Evolutionary conservation across 225 moss, liverwort and hornwort species (phyloP).

Genomic region (Lunularia cruciata): DNA sequence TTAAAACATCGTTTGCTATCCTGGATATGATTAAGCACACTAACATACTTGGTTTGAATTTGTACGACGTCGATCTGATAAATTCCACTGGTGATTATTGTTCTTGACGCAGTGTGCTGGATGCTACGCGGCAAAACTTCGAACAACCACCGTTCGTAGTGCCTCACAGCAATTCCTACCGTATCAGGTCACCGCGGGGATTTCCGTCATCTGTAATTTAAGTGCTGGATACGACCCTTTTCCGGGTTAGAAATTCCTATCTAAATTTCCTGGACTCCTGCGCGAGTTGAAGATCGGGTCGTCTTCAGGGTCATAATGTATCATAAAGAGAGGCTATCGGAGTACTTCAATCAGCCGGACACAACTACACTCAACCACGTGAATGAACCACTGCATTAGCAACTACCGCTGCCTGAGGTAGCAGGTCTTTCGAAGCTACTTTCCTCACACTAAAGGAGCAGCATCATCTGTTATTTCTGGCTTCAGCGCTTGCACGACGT

Average conservation of each 20-base stretch:
- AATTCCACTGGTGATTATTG: background rate
- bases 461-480: background rate
- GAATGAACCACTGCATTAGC: background rate
- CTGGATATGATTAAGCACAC: too few relatives aligned
- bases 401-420: background rate
- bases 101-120: conserved; percentile 1
- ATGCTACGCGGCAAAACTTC: conserved; percentile 1
- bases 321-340: background rate
- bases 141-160: conserved; percentile 25
- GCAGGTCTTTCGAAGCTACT: background rate
- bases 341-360: conserved; percentile 15
- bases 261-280: background rate
- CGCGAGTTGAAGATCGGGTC: conserved; percentile 1
- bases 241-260: conserved; percentile 4
- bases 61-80: background rate
- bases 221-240: conserved; percentile 9
- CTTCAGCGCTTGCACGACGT: background rate
- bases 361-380: background rate
- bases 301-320: conserved; percentile 10
- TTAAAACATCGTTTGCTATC: too few relatives aligned
- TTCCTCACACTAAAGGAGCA: conserved; percentile 7
- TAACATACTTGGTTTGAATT: background rate
- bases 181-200: conserved; percentile 7
- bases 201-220: conserved; percentile 19
- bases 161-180: conserved; percentile 8